Percentiles rank a stretch among this genome's conserved stretches.
Evolutionary conservation across 306 rosid genomes (phyloP).

Genomic region (Alnus rubra): DNA sequence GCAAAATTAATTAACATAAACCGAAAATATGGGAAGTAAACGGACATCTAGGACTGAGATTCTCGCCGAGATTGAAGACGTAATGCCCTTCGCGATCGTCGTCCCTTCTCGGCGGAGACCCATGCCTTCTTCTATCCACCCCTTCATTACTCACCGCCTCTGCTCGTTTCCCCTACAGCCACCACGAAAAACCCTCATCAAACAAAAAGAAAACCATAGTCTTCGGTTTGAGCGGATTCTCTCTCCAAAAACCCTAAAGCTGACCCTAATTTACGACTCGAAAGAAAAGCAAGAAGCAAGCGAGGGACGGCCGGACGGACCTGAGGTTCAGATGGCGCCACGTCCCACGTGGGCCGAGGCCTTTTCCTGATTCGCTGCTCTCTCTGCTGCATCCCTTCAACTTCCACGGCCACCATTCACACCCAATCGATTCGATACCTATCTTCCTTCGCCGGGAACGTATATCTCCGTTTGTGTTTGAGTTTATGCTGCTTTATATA

Average conservation of each 20-base stretch:
- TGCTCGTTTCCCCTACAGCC: slow-evolving; percentile 54
- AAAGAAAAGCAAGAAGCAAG: slow-evolving; percentile 6
- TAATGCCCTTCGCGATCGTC: slow-evolving; percentile 97
- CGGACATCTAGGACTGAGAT: slow-evolving; percentile 93
- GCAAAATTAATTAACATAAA: not conserved
- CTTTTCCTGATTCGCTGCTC: slow-evolving; percentile 67
- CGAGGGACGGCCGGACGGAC: slow-evolving; percentile 47
- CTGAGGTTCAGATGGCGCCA: slow-evolving; percentile 59
- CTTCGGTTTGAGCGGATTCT: not conserved
- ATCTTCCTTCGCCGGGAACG: not conserved
- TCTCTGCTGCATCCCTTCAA: slow-evolving; percentile 57
- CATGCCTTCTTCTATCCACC: slow-evolving; percentile 40
- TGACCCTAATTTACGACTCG: not conserved
- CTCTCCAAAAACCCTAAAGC: slow-evolving; percentile 39
- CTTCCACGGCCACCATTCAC: slow-evolving; percentile 43
- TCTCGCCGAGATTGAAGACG: slow-evolving; percentile 82
- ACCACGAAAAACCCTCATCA: slow-evolving; percentile 9
- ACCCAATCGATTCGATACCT: not conserved
- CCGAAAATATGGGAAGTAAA: not conserved
- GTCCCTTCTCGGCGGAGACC: slow-evolving; percentile 81
- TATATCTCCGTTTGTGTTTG: not conserved
- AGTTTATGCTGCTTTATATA: not conserved
- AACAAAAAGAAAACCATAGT: not conserved
- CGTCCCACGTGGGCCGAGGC: slow-evolving; percentile 84
- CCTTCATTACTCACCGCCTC: slow-evolving; percentile 44